Percentiles rank a stretch among this genome's conserved stretches.
Conservation (phyloP, 2,329 filamentous ascomycete genomes). For the Phialophora chinensis region DNA sequence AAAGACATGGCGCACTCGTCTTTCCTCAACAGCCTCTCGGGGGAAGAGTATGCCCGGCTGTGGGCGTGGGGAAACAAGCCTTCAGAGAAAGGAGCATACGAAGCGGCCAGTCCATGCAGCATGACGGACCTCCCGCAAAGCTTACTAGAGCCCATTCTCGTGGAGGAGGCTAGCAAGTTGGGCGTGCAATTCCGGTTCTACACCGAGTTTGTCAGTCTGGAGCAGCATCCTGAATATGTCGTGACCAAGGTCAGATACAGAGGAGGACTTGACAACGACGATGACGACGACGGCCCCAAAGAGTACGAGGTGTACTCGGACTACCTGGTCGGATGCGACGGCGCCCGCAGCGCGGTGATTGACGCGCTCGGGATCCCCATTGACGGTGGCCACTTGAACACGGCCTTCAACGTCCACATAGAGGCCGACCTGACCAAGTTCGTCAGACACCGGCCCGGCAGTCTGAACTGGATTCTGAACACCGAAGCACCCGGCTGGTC, state of each 20-base stretch:
- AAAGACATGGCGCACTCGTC: no score
- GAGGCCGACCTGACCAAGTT: conserved; percentile 59
- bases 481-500: conserved; percentile 59
- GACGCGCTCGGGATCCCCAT: conserved; percentile 55
- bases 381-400: conserved; percentile 52
- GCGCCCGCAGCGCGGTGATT: conserved; percentile 54
- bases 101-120: conserved; percentile 48
- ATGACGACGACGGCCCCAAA: no score
- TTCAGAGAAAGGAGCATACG: conserved; percentile 45
- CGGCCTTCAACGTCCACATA: conserved; percentile 58
- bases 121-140: conserved; percentile 52
- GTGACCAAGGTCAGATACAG: no score
- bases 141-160: conserved; percentile 50
- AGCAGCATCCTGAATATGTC: no score
- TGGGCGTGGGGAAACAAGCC: conserved; percentile 51
- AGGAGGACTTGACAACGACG: no score
- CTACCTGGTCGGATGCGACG: conserved; percentile 67
- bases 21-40: conserved; percentile 51
- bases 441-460: conserved; percentile 58
- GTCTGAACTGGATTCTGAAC: conserved; percentile 65
- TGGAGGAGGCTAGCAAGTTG: conserved; percentile 44
- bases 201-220: conserved; percentile 44
- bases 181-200: conserved; percentile 50
- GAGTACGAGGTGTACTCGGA: conserved; percentile 57
- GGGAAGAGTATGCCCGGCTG: conserved; percentile 51